These are phyloP conservation scores for Cicer arietinum DNA, from an alignment of 306 rosid species.

Conservation along the genomic window DNA sequence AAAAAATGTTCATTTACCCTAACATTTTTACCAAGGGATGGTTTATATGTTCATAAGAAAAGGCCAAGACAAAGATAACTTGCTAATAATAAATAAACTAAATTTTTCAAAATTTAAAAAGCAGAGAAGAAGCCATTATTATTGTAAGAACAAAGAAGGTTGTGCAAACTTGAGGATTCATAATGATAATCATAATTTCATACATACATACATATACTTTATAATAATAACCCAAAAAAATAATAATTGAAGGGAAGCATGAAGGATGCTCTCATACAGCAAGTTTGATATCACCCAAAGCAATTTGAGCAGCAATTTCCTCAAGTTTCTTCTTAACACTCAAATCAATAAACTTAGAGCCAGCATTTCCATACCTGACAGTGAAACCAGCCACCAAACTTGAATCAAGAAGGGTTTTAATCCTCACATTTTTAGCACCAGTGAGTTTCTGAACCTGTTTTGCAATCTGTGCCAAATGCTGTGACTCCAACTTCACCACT, in stretches of 20 bases:
- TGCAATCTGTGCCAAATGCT: slow-evolving; percentile 91
- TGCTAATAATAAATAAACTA: not conserved
- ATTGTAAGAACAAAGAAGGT: slow-evolving; percentile 28
- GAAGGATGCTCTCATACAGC: slow-evolving; percentile 37
- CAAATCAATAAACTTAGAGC: slow-evolving; percentile 87
- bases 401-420: slow-evolving; percentile 71
- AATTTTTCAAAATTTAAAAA: not conserved
- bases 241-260: slow-evolving; percentile 8
- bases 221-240: slow-evolving; percentile 29
- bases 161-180: slow-evolving; percentile 37
- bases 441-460: slow-evolving; percentile 96
- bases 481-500: slow-evolving; percentile 85
- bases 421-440: slow-evolving; percentile 83
- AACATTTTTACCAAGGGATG: no score
- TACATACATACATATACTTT: slow-evolving; percentile 16
- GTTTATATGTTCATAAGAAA: no score
- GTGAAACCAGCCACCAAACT: slow-evolving; percentile 90
- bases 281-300: slow-evolving; percentile 70
- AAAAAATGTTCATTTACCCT: no score
- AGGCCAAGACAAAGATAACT: no score
- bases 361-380: slow-evolving; percentile 70
- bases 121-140: not conserved
- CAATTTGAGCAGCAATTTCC: slow-evolving; percentile 88
- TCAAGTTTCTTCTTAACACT: slow-evolving; percentile 92
- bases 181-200: not conserved